Evolutionary conservation across 176 grass and related monocot species (phyloP), one percentile per base, ranked within the genome.

Genomic region (Stipa capillata): DNA sequence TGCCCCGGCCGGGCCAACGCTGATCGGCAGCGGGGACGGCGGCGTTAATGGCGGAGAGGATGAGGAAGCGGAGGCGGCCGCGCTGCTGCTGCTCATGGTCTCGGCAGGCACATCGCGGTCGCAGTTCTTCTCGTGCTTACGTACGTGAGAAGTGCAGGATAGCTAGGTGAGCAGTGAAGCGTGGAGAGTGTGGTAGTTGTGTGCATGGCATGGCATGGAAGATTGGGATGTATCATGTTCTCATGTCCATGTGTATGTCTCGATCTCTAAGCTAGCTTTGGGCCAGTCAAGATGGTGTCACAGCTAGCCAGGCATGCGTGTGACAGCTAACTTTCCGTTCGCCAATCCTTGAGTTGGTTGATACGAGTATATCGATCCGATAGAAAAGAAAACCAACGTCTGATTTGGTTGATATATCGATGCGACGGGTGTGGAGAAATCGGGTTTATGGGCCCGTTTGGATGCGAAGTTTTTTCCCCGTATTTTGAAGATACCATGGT

Each of bases 51-150:
- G 51, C 23, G 53, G 24, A 1, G 73, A 76, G 24, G 73, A 58
- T 1, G 73, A 44, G 15, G 53, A 56, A 0, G 53, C 42, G 34
- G 25, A 56, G 0, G 53, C 42, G 34, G 25, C 54, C 54, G 55
- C 17, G 73, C 73, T 76, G 52, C 73, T 76, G 52, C 14, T 76
- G 8, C 54, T 29, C 73, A 76, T 59, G 0, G 36, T 48, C 25
- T 14, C 8, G 6, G 82, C 84, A 6, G 92, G 41, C 83, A 91
- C 86, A 82, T 90, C 32, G 5, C 33, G 7, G 35, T 24, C 1
- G 5, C 55, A 8, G 2, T 24, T 16, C 17, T 61, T 8, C 5
- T 3, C 27, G 2, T 15, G 14, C 52, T 23, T 58, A 7, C 8
- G 5, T 6, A 11, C 25, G 27, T 66, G 70, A 24, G 21, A 1